Conservation (phyloP, 1,284 basidiomycete genomes). For the Pulchroboletus neoregius region DNA sequence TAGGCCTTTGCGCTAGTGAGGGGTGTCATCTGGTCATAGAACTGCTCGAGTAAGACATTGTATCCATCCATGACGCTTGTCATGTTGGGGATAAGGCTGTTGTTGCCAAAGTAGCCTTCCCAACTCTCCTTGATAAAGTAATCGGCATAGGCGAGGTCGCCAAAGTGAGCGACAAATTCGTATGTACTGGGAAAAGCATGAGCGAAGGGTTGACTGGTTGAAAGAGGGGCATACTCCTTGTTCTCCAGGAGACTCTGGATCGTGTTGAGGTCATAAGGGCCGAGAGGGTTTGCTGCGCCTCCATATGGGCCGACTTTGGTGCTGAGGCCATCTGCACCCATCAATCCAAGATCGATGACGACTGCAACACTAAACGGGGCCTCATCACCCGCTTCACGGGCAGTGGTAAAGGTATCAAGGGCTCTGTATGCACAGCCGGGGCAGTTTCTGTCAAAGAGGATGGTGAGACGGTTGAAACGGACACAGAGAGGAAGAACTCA, state of each 20-base stretch:
- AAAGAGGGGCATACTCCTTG: constrained; percentile 20
- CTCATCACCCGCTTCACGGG: constrained; percentile 20
- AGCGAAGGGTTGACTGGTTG: background rate
- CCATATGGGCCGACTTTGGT: constrained; percentile 29
- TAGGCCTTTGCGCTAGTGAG: constrained; percentile 26
- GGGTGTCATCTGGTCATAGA: constrained; percentile 27
- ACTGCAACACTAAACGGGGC: constrained; percentile 23
- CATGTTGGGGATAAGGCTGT: constrained; percentile 27
- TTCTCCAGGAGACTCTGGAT: constrained; percentile 32
- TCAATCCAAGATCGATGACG: constrained; percentile 29
- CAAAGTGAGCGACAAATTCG: constrained; percentile 27
- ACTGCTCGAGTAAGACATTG: constrained; percentile 25
- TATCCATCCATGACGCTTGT: constrained; percentile 28
- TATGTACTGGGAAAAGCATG: constrained; percentile 17
- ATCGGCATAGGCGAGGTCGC: constrained; percentile 29
- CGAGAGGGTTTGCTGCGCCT: constrained; percentile 21
- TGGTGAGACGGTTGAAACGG: background rate
- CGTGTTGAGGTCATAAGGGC: constrained; percentile 27
- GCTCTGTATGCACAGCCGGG: constrained; percentile 27
- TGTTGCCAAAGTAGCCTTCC: constrained; percentile 30
- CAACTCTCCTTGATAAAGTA: constrained; percentile 32
- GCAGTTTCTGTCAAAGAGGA: constrained; percentile 21
- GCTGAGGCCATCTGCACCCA: constrained; percentile 29
- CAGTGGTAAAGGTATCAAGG: constrained; percentile 26
- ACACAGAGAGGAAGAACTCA: background rate